Evolutionary conservation across 2,329 filamentous ascomycete genomes (phyloP).

Genomic region (Myriosclerotinia curreyana): DNA sequence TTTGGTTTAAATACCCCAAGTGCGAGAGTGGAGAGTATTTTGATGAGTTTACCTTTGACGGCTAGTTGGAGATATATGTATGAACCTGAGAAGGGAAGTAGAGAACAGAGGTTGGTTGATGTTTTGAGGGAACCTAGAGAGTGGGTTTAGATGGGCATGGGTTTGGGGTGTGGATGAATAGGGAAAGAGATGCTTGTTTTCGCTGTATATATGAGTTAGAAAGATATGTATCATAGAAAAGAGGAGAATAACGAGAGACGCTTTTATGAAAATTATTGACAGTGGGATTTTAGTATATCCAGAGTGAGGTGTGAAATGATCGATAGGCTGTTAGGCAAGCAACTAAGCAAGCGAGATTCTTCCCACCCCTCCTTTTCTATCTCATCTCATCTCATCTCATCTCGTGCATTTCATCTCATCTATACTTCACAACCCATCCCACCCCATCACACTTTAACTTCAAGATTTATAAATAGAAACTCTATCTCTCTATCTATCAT

Average conservation of each 20-base stretch:
- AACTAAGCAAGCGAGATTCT: constrained; percentile 12
- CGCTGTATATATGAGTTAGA: constrained; percentile 19
- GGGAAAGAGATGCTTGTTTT: background rate
- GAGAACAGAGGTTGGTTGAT: constrained; percentile 78
- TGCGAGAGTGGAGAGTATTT: constrained; percentile 88
- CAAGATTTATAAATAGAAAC: background rate
- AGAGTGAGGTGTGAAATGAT: background rate
- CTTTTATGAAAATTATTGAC: background rate
- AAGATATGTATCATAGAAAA: constrained; percentile 9
- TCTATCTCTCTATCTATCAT: background rate
- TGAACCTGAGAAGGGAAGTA: constrained; percentile 67
- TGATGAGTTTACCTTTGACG: constrained; percentile 94
- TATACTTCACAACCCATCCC: background rate
- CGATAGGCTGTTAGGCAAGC: background rate
- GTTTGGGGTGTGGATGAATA: background rate
- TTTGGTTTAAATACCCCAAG: constrained; percentile 94
- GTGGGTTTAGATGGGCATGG: constrained; percentile 53
- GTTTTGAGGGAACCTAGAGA: constrained; percentile 63
- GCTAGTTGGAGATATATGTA: constrained; percentile 98
- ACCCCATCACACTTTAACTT: background rate
- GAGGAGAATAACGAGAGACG: background rate
- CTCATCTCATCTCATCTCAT: background rate
- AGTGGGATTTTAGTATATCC: background rate
- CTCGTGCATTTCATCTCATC: background rate
- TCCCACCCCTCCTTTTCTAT: constrained; percentile 5